Base-by-base conservation (phyloP, 2,329 filamentous ascomycete genomes). In the Cytospora leucostoma region DNA sequence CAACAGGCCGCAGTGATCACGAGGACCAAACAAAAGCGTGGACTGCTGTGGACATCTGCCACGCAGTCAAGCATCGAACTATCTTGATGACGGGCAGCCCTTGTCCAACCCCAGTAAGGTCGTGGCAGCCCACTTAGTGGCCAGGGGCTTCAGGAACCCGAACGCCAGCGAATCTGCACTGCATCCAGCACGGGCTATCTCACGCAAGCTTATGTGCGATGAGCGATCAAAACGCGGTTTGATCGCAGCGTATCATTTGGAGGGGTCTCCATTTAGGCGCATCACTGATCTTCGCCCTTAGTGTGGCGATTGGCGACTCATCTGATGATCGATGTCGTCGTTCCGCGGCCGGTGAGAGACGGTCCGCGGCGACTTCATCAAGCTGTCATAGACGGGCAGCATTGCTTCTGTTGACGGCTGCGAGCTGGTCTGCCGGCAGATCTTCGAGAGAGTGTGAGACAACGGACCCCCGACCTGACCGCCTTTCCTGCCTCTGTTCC, bases 21-120 rank as follows among this genome's bases (percentile, higher is more conserved):
- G 27, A 27, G 27, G 27, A 27, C 27, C 27, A 27, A 27, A 27
- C 27, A 11, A 47, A 21, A 47, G 51, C 49, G 37, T 32, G 53
- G 58, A 34, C 37, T 61, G 59, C 51, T 32, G 59, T 61, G 59
- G 33, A 61, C 51, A 19, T 55, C 51, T 53, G 59, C 59, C 59
- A 61, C 59, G 51, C 59, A 55, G 59, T 53, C 59, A 61, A 51
- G 59, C 59, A 61, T 61, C 58, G 51, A 38, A 61, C 58, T 61
- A 61, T 52, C 47, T 61, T 44, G 21, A 55, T 61, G 58, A 61
- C 58, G 58, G 49, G 44, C 58, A 61, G 58, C 51, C 59, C 19
- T 38, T 53, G 59, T 55, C 59, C 51, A 34, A 61, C 59, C 38
- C 37, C 59, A 61, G 51, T 21, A 55, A 61, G 59, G 59, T 61